These are phyloP conservation scores for Aspergillus tamarii DNA, from an alignment of 2,329 filamentous ascomycete species.

Conservation along the genomic window DNA sequence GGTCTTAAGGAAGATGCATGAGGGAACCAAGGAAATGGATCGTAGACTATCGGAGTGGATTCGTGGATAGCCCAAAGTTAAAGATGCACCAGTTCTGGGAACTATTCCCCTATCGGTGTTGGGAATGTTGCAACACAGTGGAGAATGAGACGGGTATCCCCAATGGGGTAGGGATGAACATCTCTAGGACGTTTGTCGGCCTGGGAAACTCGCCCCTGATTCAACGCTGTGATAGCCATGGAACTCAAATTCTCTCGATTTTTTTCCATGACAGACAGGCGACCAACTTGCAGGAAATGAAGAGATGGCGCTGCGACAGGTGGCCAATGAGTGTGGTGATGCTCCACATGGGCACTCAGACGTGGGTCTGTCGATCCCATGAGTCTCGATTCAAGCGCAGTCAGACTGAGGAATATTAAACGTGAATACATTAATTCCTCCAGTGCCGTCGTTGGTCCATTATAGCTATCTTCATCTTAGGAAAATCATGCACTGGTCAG, in stretches of 20 bases:
- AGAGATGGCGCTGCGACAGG: background rate
- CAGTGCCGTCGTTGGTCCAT: background rate
- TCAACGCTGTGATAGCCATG: background rate
- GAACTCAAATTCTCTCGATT: background rate
- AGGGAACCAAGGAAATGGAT: slow-evolving; percentile 2
- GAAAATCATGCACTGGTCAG: background rate
- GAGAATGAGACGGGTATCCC: background rate
- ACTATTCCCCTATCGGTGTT: background rate
- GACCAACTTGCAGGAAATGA: background rate
- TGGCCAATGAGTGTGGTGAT: background rate
- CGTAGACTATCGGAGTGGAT: background rate
- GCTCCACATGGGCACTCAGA: background rate
- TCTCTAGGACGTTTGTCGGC: background rate
- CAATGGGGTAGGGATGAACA: background rate
- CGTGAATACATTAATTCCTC: background rate
- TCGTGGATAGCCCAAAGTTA: slow-evolving; percentile 1
- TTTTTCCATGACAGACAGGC: background rate
- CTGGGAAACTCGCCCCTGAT: background rate
- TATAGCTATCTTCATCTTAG: background rate
- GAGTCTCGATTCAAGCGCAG: background rate
- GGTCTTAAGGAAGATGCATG: slow-evolving; percentile 1
- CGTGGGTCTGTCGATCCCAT: slow-evolving; percentile 7
- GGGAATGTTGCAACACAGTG: slow-evolving; percentile 3
- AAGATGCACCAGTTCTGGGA: background rate
- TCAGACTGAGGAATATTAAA: background rate